Evolutionary conservation across 192 early-diverging fungal species (phyloP).

Genomic region (Coemansia sp.): DNA sequence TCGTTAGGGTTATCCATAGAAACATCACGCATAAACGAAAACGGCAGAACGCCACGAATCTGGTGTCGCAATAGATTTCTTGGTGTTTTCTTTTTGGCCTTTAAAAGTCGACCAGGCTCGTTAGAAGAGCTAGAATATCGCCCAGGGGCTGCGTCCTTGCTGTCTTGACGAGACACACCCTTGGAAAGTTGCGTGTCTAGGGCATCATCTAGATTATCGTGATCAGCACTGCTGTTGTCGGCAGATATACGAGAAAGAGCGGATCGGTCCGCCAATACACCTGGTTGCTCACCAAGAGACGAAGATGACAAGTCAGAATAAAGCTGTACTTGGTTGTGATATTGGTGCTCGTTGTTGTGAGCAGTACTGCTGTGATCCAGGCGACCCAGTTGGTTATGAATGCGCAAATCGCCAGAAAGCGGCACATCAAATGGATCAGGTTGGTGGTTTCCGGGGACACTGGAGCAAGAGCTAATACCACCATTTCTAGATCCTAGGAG

Average conservation of each 20-base stretch:
- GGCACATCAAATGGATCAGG: conserved; percentile 22
- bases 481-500: background rate
- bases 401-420: background rate
- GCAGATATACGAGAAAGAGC: background rate
- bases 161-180: background rate
- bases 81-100: conserved; percentile 17
- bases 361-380: background rate
- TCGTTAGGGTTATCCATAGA: conserved; percentile 13
- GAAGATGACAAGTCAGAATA: conserved; percentile 12
- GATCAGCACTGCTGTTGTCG: background rate
- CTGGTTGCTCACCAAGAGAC: background rate
- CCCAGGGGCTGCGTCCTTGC: background rate
- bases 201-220: background rate
- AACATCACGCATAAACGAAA: conserved; percentile 50
- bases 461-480: background rate
- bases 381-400: background rate
- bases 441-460: too few relatives aligned
- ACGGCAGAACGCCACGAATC: conserved; percentile 48
- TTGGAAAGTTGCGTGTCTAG: background rate
- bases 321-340: background rate
- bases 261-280: background rate
- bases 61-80: conserved; percentile 30
- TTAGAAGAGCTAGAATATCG: background rate
- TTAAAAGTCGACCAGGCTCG: conserved; percentile 7
- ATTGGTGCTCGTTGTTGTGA: background rate